Conservation (phyloP, 106 monocot genomes). For the Allium cepa region DNA sequence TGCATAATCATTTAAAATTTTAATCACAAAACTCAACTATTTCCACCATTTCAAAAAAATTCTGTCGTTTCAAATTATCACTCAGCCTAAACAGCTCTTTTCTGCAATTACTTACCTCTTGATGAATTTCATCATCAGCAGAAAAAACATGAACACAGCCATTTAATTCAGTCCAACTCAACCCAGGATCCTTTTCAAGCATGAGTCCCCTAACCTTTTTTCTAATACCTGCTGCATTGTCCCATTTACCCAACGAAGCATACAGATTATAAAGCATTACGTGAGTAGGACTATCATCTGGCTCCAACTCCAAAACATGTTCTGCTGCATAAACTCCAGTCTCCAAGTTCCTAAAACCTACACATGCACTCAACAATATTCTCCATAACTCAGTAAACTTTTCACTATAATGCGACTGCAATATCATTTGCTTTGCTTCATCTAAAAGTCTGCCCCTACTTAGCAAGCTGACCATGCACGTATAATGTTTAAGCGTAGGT, state of each 20-base stretch:
- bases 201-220: constrained; percentile 61
- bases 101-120: constrained; percentile 33
- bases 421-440: constrained; percentile 68
- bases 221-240: constrained; percentile 48
- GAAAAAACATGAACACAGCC: constrained; percentile 47
- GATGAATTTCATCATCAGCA: constrained; percentile 53
- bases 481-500: constrained; percentile 71
- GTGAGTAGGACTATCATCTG: constrained; percentile 53
- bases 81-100: constrained; percentile 42
- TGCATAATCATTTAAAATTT: too few species aligned
- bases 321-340: constrained; percentile 55
- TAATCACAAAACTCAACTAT: neutral
- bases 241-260: constrained; percentile 69
- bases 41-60: constrained; percentile 9
- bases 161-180: constrained; percentile 78
- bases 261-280: constrained; percentile 85
- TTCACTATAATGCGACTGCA: constrained; percentile 38
- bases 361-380: constrained; percentile 65
- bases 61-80: constrained; percentile 36
- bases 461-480: constrained; percentile 69
- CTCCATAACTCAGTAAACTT: constrained; percentile 64
- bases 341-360: constrained; percentile 36
- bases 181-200: constrained; percentile 74
- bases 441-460: constrained; percentile 52
- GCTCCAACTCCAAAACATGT: constrained; percentile 32